These are phyloP conservation scores for Torulaspora franciscae DNA, from an alignment of 805 yeast genomes.

Conservation along the genomic window DNA sequence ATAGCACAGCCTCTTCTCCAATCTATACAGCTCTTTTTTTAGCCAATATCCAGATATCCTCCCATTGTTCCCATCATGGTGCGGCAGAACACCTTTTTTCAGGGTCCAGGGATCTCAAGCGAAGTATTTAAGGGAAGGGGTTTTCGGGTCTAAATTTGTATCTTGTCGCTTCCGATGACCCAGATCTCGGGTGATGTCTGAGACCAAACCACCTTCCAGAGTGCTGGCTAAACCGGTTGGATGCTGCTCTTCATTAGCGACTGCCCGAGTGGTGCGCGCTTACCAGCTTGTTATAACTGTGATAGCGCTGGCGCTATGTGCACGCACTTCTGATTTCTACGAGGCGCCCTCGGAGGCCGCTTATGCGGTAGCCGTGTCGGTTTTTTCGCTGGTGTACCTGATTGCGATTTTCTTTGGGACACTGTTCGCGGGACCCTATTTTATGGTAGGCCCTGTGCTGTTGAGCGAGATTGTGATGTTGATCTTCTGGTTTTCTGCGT, in stretches of 20 bases:
- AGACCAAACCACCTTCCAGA: background rate
- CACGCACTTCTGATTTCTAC: background rate
- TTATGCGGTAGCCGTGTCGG: constrained; percentile 6
- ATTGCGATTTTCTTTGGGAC: background rate
- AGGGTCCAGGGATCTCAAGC: background rate
- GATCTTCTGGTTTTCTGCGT: constrained; percentile 8
- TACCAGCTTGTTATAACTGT: constrained; percentile 6
- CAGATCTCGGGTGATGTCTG: constrained; percentile 1
- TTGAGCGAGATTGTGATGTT: constrained; percentile 1
- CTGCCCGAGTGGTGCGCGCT: constrained; percentile 1
- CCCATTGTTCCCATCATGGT: background rate
- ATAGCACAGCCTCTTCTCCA: too few relatives aligned
- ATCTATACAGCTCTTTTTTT: too few relatives aligned
- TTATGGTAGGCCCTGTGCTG: constrained; percentile 4
- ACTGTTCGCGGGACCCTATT: background rate
- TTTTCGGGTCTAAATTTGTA: background rate
- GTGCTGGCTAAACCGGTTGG: constrained; percentile 3
- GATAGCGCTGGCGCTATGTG: constrained; percentile 6
- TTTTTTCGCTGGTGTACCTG: constrained; percentile 6
- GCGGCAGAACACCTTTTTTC: background rate
- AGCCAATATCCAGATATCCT: too few relatives aligned
- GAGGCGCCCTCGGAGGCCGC: background rate
- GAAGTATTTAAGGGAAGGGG: background rate
- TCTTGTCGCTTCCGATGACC: background rate
- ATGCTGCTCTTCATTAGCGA: background rate